Evolutionary conservation across 371 early-diverging fungal genomes (phyloP), one percentile per base, ranked within the genome.

Genomic region (Umbelopsis sp.): DNA sequence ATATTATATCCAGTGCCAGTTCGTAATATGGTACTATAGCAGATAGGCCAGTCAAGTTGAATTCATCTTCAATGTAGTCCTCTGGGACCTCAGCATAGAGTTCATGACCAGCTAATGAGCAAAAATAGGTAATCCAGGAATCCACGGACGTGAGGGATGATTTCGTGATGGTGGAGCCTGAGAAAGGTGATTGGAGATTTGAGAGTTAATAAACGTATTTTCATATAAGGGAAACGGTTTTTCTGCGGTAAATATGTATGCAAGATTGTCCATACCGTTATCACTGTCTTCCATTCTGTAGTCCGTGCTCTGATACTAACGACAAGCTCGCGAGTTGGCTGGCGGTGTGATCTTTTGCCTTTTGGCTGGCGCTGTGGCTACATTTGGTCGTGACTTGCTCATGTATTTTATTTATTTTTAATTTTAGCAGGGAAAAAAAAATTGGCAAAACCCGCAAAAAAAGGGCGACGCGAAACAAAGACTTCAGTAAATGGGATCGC

Each of bases 61-160:
- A 99, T 63, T 92, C 86, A 80, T 99, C 99, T 70, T 89, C 88
- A 66, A 95, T 94, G 75, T 91, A 96, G 35, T 90, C 90, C 65
- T 91, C 92, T 48, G 92, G 88, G 2, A 96, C 91, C 70, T 92
- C 91, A 53, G 90, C 89, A 79, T 92, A 94, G 72, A 87, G 91
- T 70, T 92, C 92, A 73, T 93, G 86, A 38, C 93, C 93, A 29
- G 84, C 80, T 51, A 88, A 80, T 6, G 91, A 87, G 72, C 92
- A 92, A 79, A 94, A 97, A 96, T 96, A 95, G n/a, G 88, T 85
- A 44, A 96, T 90, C 97, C 97, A 97, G 70, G 88, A 75, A 50
- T 57, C 57, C 35, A 57, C 57, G 4, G 57, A 57, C 5, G 57
- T 57, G 14, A 57, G 57, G 8, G 57, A 57, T 18, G 57, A 57